Base-by-base conservation (phyloP, 306 rosid species). In the Castanospermum australe region DNA sequence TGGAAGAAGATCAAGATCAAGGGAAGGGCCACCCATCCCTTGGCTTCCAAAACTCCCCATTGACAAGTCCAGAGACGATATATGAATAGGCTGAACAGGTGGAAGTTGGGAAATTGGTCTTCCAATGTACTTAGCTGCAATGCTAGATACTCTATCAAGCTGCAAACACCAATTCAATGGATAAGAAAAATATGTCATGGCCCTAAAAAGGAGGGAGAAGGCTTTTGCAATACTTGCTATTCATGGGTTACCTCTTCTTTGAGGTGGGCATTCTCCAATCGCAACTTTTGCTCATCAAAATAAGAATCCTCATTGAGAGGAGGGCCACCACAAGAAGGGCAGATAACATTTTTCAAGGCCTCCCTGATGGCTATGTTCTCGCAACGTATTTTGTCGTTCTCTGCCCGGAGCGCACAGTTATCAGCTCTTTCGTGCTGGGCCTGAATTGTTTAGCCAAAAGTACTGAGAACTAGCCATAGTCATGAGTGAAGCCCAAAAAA, bases 81-180 rank as follows among this genome's bases (percentile, higher is more conserved):
- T 73, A 66, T 89, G 99, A 75, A 90, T 83, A 0, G 94, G 98
- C 60, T 89, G 92, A 75, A 94, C 90, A 4, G 95, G 92, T 54
- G 97, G 97, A 35, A 94, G 92, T 55, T 94, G 99, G 14, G 99
- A 88, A 73, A 95, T 92, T 82, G 99, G 99, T 32, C 98, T 88
- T 63, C 99, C 99, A 0, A 92, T 92, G 89, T 90, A 93, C 77
- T 95, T 95, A 0, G 98, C 96, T 14, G 98, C 97, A 79, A 95
- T 81, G 87, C 99, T 95, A 9, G 99, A 91, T 12, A 95, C 94
- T 82, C 98, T 91, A 82, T 95, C 99, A 77, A 95, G 98, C 99
- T 95, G 72, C 88, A 79, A 65, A 22, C 48, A 79, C n/a, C 20
- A 13, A 21, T 21, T 30, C 65, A 42, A 78, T n/a, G n/a, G n/a